Base-by-base conservation (phyloP, 2,329 filamentous ascomycete genomes). In the Pseudonectria foliicola region DNA sequence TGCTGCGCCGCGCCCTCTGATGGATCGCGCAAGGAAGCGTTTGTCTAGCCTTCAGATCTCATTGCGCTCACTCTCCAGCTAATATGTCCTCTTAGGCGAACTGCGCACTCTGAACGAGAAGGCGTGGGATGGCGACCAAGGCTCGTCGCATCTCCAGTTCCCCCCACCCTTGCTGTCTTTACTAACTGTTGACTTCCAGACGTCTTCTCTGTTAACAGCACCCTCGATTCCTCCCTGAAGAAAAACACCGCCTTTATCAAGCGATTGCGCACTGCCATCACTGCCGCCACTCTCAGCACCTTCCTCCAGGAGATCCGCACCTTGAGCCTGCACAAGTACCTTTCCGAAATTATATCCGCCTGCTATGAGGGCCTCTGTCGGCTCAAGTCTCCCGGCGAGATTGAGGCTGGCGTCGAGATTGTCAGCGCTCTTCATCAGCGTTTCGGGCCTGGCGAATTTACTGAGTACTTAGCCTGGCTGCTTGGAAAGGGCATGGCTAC, bases 181-280 rank as follows among this genome's bases (percentile, higher is more conserved):
- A 37, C 41, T 53, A 26, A 49, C 43, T 27, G 12, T 31, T 31
- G 21, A 18, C 29, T 23, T 13, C 15, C 37, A 93, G 88, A 85
- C 68, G 67, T 93, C 43, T 87, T 93, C 55, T 64, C 77, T 35
- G 80, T 92, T 49, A 80, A 77, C 60, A 75, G 76, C 55, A 83
- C 85, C 21, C 81, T 96, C 55, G 90, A 96, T 62, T 95, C 90
- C 34, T 92, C 89, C 33, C 73, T 96, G 61, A 95, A 95, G 68
- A 96, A 95, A 70, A 96, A 96, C 54, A 96, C 90, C 4, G 88
- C 89, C 47, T 95, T 96, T 61, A 96, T 96, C 57, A 95, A 95
- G 65, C 86, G 90, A 54, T 73, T 96, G 37, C 85, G 90, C 50
- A 95, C 90, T 39, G 85, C 87, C 40, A 81, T 96, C 44, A 89